phyloP scores from a whole-genome alignment of 345 rosid species.

The Cardiospermum halicacabum region DNA sequence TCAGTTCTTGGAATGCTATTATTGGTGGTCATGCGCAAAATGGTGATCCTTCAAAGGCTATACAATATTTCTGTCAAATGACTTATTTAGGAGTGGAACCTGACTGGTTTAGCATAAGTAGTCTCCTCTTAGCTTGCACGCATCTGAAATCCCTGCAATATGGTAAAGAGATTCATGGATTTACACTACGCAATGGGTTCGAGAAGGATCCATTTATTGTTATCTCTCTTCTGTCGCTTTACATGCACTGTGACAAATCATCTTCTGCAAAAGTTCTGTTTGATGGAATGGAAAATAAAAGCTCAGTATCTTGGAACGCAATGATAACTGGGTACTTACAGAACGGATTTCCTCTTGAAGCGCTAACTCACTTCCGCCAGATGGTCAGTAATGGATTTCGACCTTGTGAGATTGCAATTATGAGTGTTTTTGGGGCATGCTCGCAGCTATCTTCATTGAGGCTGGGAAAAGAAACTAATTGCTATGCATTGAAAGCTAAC shows the following conservation, averaged over 20 bases:
- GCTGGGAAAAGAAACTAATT: constrained; percentile 58
- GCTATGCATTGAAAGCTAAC: constrained; percentile 40
- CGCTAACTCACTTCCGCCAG: constrained; percentile 42
- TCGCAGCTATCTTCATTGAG: constrained; percentile 50
- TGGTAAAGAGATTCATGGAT: constrained; percentile 54
- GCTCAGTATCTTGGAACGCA: constrained; percentile 59
- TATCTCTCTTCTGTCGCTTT: constrained; percentile 51
- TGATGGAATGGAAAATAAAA: constrained; percentile 40
- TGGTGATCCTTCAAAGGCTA: constrained; percentile 44
- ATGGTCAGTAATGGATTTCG: constrained; percentile 36
- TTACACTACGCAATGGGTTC: constrained; percentile 40
- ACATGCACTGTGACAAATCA: constrained; percentile 43
- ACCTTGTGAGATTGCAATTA: constrained; percentile 41
- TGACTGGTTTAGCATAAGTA: constrained; percentile 47
- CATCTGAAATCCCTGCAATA: constrained; percentile 31
- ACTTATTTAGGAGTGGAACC: constrained; percentile 33
- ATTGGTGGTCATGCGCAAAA: constrained; percentile 49
- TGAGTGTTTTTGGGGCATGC: constrained; percentile 43
- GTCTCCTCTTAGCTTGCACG: constrained; percentile 53
- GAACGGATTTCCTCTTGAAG: constrained; percentile 44
- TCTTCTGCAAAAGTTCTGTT: constrained; percentile 39
- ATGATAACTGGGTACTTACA: constrained; percentile 51
- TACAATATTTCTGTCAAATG: constrained; percentile 41
- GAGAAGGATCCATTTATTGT: constrained; percentile 38
- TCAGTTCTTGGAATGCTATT: constrained; percentile 71